A percentile compares a stretch with the other conserved stretches of the same genome.
Conservation (phyloP, 1,139 yeast genomes). For the Pichia sp. region DNA sequence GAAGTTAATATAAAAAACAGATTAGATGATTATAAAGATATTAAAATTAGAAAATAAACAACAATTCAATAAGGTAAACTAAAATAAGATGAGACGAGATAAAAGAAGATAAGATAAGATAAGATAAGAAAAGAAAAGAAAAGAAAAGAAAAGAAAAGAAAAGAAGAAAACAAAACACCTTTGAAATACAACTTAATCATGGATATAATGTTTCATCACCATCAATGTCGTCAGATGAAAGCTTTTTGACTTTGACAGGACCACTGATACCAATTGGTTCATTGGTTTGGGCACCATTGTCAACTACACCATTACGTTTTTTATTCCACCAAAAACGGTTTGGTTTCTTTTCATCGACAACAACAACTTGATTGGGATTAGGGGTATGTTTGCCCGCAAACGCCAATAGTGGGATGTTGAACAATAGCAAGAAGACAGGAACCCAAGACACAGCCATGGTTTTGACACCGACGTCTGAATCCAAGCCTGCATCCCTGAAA, state of each 20-base stretch:
- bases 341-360: not conserved
- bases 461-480: constrained; percentile 50
- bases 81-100: not conserved
- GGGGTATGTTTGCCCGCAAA: not conserved
- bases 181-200: not conserved
- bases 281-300: not conserved
- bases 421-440: constrained; percentile 16
- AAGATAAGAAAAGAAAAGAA: not conserved
- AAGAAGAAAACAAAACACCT: not conserved
- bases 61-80: too few relatives aligned
- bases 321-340: not conserved
- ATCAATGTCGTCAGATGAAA: not conserved
- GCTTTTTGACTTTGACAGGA: not conserved
- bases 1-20: too few relatives aligned
- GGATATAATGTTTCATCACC: not conserved
- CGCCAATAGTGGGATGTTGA: constrained; percentile 11
- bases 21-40: too few relatives aligned
- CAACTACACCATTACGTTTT: not conserved
- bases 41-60: too few relatives aligned
- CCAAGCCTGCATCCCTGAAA: constrained; percentile 42
- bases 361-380: not conserved
- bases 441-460: constrained; percentile 24
- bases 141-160: too few relatives aligned
- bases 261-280: not conserved
- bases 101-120: not conserved